Evolutionary conservation across 2,329 filamentous ascomycete species (phyloP), one percentile per base, ranked within the genome.

Genomic region (Nemania sp.): DNA sequence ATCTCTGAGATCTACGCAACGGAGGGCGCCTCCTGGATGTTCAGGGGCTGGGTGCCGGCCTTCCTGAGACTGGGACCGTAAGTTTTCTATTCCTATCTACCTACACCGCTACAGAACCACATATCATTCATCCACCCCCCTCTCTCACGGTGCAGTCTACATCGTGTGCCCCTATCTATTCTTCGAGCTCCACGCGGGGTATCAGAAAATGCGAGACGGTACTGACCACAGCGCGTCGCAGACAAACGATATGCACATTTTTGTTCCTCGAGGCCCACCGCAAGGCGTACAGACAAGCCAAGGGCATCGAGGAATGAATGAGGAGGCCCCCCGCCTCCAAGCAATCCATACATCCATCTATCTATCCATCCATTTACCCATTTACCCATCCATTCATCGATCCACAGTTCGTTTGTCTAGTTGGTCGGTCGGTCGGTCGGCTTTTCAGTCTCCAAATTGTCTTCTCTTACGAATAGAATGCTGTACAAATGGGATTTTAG

Each of bases 261-360:
- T 74, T 96, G 71, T 93, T 95, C 75, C 75, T 96, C 71, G 92
- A 96, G 75, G 87, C 91, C 74, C 92, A 96, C 76, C 92, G 93
- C 79, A 91, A 89, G 75, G 74, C 87, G 25, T 96, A 92, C 77
- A 82, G 83, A 74, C 80, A 80, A 64, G 63, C 86, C 54, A 78
- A 80, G 64, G 81, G 77, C 18, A 64, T 80, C 42, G 76, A 77
- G 39, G 67, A 76, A 18, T 47, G 64, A 63, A n/a, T n/a, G n/a
- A n/a, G n/a, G 17, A 15, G 12, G 35, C 35, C 40, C 42, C 40
- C 45, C n/a, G 20, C 39, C 35, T 7, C 20, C 42, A 15, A 32
- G 34, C 20, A 9, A 35, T n/a, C 35, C 11, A 35, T 13, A 35
- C 7, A 35, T n/a, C n/a, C n/a, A n/a, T n/a, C n/a, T n/a, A n/a